Percentiles rank a stretch among this genome's conserved stretches.
These are phyloP conservation scores for Cytospora paraplurivora DNA, from an alignment of 2,329 filamentous ascomycete genomes.

Conservation along the genomic window DNA sequence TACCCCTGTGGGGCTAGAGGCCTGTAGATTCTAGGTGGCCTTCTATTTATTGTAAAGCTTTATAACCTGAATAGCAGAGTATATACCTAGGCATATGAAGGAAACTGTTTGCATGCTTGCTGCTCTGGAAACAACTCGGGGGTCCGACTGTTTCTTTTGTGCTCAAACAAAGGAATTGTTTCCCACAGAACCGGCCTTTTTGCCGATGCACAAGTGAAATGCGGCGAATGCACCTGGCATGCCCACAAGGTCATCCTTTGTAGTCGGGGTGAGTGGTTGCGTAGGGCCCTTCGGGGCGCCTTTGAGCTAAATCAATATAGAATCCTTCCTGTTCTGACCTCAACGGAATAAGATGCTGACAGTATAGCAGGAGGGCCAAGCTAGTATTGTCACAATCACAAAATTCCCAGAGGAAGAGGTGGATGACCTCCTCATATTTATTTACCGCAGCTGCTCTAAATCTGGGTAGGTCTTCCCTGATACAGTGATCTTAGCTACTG, in stretches of 20 bases:
- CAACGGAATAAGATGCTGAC: not conserved
- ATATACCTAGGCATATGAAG: too few relatives aligned
- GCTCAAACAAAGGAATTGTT: too few relatives aligned
- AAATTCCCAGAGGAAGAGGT: not conserved
- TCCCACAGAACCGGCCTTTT: not conserved
- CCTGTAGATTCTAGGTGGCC: too few relatives aligned
- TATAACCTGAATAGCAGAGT: too few relatives aligned
- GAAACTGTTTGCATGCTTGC: too few relatives aligned
- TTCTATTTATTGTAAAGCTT: too few relatives aligned
- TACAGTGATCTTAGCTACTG: not conserved
- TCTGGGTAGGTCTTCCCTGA: not conserved
- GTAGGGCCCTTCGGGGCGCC: not conserved
- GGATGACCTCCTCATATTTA: not conserved
- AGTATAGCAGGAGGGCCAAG: not conserved
- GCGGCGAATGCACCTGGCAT: not conserved
- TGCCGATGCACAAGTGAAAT: not conserved
- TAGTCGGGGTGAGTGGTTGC: not conserved
- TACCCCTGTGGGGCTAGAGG: too few relatives aligned
- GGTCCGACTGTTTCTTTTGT: too few relatives aligned
- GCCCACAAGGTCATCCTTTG: not conserved
- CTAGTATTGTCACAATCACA: not conserved
- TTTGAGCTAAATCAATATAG: not conserved
- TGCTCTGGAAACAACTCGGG: too few relatives aligned
- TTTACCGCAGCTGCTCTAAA: not conserved
- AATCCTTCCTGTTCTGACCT: not conserved